A percentile compares a stretch with the other conserved stretches of the same genome.
phyloP scores from a whole-genome alignment of 768 basidiomycete species.

The Xerocomus brunneocitrinus region DNA sequence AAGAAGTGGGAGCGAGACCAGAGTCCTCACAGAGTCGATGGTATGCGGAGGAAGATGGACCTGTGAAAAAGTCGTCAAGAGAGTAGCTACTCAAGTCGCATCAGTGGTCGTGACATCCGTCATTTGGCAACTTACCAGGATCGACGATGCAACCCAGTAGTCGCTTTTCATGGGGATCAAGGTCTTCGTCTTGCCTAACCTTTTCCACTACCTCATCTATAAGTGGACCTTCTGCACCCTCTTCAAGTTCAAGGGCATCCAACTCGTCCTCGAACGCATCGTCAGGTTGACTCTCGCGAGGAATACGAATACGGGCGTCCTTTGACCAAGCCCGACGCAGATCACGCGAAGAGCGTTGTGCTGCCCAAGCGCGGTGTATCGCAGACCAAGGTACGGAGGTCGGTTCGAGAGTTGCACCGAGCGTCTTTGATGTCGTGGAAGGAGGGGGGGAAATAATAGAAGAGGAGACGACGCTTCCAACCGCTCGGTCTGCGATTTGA shows the following conservation, averaged over 20 bases:
- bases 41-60: constrained; percentile 87
- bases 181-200: constrained; percentile 67
- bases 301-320: constrained; percentile 37
- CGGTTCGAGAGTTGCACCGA: constrained; percentile 33
- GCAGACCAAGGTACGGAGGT: constrained; percentile 64
- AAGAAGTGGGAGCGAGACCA: constrained; percentile 84
- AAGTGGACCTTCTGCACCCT: constrained; percentile 18
- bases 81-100: constrained; percentile 42
- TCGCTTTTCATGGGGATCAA: constrained; percentile 78
- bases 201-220: constrained; percentile 73
- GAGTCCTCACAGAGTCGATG: constrained; percentile 86
- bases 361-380: constrained; percentile 62
- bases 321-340: constrained; percentile 60
- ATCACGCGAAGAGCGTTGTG: constrained; percentile 45
- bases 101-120: constrained; percentile 3
- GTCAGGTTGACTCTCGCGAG: constrained; percentile 35
- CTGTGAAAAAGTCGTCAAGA: constrained; percentile 81
- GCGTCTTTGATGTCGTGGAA: constrained; percentile 18
- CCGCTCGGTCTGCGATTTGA: constrained; percentile 70
- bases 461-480: constrained; percentile 56
- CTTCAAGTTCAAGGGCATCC: constrained; percentile 33
- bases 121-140: constrained; percentile 44
- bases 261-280: constrained; percentile 30
- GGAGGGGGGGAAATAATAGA: constrained; percentile 10
- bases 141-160: constrained; percentile 86